Conservation (phyloP, 176 grass and related monocot species). For the Olyra latifolia region DNA sequence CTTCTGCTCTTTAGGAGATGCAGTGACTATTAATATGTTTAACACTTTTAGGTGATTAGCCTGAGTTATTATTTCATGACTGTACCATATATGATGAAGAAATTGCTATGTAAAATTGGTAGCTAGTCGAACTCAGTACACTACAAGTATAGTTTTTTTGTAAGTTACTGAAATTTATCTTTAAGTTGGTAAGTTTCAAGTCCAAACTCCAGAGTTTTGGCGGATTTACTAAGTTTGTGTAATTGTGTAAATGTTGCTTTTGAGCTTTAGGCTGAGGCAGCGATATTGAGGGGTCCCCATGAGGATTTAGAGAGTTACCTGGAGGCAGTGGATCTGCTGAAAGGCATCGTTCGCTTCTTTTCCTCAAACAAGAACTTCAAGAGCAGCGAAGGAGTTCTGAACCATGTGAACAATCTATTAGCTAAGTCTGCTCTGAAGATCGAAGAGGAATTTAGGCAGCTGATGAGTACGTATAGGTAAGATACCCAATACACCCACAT, state of each 20-base stretch:
- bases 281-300: slow-evolving; percentile 76
- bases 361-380: slow-evolving; percentile 74
- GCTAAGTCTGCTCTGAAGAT: slow-evolving; percentile 73
- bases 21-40: background rate
- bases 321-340: slow-evolving; percentile 72
- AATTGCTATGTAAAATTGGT: background rate
- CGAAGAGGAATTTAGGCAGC: slow-evolving; percentile 82
- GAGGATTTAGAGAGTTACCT: slow-evolving; percentile 91
- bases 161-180: background rate
- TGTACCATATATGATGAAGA: slow-evolving; percentile 2
- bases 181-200: background rate
- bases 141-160: background rate
- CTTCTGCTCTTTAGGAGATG: background rate
- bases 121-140: background rate
- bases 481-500: background rate
- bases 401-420: slow-evolving; percentile 64
- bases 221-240: background rate
- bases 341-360: slow-evolving; percentile 70
- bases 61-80: background rate
- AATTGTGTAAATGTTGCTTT: background rate
- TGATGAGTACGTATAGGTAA: slow-evolving; percentile 74
- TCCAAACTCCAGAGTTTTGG: background rate
- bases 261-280: slow-evolving; percentile 67
- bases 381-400: slow-evolving; percentile 65
- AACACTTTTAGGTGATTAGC: background rate